Conservation (phyloP, 148 eudicot genomes). For the Spergularia bocconei region DNA sequence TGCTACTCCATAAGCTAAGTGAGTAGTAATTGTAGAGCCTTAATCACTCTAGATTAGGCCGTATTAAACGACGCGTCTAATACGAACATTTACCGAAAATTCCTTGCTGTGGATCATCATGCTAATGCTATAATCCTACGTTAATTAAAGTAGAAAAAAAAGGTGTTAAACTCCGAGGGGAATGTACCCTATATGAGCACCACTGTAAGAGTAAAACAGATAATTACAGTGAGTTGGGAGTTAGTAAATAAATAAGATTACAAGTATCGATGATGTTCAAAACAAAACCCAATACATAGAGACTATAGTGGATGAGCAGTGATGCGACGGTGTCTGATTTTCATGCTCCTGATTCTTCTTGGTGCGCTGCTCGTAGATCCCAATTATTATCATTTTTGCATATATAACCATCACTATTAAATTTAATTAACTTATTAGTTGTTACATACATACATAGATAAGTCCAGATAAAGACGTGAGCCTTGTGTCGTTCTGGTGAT, state of each 20-base stretch:
- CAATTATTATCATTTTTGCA: not conserved
- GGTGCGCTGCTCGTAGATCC: conserved; percentile 8
- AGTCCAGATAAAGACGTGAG: too few relatives aligned
- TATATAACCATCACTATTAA: too few relatives aligned
- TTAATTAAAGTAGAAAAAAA: too few relatives aligned
- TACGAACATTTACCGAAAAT: conserved; percentile 15
- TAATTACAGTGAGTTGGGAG: too few relatives aligned
- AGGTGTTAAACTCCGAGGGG: conserved; percentile 7
- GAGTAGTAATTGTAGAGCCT: too few relatives aligned
- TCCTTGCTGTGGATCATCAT: not conserved
- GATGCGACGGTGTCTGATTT: conserved; percentile 10
- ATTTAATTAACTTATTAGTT: too few relatives aligned
- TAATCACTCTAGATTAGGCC: conserved; percentile 4
- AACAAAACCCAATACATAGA: not conserved
- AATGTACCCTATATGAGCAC: conserved; percentile 25
- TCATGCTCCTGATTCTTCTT: conserved; percentile 13
- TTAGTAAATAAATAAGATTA: too few relatives aligned
- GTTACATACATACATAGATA: too few relatives aligned
- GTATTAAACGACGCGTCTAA: conserved; percentile 1
- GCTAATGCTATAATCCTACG: too few relatives aligned
- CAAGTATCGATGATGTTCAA: too few relatives aligned
- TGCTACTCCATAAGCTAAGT: too few relatives aligned
- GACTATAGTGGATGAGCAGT: not conserved
- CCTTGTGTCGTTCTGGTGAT: too few relatives aligned
- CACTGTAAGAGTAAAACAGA: not conserved